Evolutionary conservation across 2,329 filamentous ascomycete genomes (phyloP).

Genomic region (Byssochlamys sp.): DNA sequence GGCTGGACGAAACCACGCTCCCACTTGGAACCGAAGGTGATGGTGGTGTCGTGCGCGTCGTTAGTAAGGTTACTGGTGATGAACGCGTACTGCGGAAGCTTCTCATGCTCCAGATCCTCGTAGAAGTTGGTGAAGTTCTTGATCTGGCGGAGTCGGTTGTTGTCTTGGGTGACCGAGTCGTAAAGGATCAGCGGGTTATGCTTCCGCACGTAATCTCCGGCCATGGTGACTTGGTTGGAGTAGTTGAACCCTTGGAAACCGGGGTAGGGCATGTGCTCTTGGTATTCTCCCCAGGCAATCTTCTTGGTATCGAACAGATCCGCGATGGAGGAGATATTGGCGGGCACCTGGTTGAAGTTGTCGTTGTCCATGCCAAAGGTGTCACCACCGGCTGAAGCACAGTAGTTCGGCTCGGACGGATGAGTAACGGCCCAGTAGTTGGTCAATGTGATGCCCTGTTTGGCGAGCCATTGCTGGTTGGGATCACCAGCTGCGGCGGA

Average conservation of each 20-base stretch:
- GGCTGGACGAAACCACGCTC: conserved; percentile 59
- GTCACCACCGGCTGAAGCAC: conserved; percentile 58
- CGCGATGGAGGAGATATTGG: conserved; percentile 57
- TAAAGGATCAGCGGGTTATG: conserved; percentile 62
- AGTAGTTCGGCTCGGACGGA: conserved; percentile 68
- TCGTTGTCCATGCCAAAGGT: conserved; percentile 65
- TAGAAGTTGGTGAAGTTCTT: conserved; percentile 67
- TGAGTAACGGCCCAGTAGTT: conserved; percentile 58
- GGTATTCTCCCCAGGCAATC: conserved; percentile 63
- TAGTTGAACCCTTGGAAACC: conserved; percentile 59
- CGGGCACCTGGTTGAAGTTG: conserved; percentile 48
- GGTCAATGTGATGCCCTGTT: conserved; percentile 51
- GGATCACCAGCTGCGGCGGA: conserved; percentile 53
- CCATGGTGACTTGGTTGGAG: conserved; percentile 55
- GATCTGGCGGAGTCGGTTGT: conserved; percentile 55
- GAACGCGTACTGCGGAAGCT: conserved; percentile 59
- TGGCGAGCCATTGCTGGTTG: conserved; percentile 21
- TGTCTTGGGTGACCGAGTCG: conserved; percentile 52
- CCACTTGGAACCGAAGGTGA: conserved; percentile 62
- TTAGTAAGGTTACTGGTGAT: conserved; percentile 48
- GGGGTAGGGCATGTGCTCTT: conserved; percentile 67
- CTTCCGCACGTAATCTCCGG: conserved; percentile 73
- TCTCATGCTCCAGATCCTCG: conserved; percentile 52
- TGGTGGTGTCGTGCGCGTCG: conserved; percentile 64
- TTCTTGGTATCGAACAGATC: conserved; percentile 57